These are phyloP conservation scores for Pleurotus sapidus DNA, from an alignment of 768 basidiomycete species.

Conservation along the genomic window DNA sequence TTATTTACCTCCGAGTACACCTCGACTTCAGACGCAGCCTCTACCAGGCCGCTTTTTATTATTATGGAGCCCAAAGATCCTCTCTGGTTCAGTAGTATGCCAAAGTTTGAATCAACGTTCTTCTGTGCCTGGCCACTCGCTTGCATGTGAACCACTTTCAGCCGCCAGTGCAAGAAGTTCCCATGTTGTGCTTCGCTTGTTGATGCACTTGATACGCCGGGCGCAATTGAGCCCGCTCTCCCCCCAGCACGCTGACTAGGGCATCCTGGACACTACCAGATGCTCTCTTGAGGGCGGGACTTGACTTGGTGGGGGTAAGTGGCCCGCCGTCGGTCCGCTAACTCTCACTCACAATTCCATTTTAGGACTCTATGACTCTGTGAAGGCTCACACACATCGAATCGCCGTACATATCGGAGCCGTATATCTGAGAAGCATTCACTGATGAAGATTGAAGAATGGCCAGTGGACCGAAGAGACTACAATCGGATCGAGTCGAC, in stretches of 20 bases:
- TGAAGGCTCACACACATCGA: neutral
- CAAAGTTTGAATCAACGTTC: neutral
- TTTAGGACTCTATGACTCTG: neutral
- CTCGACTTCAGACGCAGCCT: neutral
- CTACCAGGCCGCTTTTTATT: neutral
- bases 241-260: neutral
- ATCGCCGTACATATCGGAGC: neutral
- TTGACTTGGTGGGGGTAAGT: too few species aligned
- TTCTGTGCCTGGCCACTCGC: conserved; percentile 17
- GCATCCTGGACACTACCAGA: neutral
- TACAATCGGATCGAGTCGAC: too few species aligned
- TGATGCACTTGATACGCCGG: conserved; percentile 1
- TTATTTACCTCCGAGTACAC: neutral
- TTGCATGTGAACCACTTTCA: conserved; percentile 5
- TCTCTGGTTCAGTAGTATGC: neutral
- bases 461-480: too few species aligned
- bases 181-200: neutral
- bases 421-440: neutral
- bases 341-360: neutral
- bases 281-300: neutral
- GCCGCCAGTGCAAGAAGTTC: neutral
- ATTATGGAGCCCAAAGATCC: neutral
- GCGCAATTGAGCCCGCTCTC: neutral
- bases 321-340: neutral
- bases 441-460: too few species aligned